Evolutionary conservation across 2,329 filamentous ascomycete species (phyloP).

Genomic region (Trichophyton simii): DNA sequence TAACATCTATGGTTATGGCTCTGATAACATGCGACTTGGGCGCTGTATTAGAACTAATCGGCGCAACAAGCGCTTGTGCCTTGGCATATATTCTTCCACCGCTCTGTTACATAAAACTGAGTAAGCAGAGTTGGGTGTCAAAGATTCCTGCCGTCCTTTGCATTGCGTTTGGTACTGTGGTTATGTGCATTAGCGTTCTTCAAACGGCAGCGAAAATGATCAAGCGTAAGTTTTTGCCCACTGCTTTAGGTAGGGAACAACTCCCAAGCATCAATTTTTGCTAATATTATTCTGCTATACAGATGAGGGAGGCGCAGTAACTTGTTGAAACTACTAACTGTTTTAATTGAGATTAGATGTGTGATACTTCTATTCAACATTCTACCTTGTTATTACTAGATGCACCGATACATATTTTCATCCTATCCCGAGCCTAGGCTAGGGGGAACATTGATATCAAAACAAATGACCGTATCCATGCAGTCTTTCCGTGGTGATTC

Average conservation of each 20-base stretch:
- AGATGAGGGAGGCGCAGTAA: slow-evolving; percentile 26
- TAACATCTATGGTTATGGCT: slow-evolving; percentile 61
- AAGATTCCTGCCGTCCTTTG: slow-evolving; percentile 57
- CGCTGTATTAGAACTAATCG: slow-evolving; percentile 88
- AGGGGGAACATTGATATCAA: neutral
- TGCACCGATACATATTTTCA: neutral
- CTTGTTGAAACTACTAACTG: slow-evolving; percentile 16
- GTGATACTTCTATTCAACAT: neutral
- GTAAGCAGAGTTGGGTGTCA: slow-evolving; percentile 61
- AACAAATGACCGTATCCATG: neutral
- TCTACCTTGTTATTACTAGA: slow-evolving; percentile 4
- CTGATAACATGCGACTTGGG: slow-evolving; percentile 87
- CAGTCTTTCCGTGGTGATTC: neutral
- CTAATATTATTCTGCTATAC: slow-evolving; percentile 3
- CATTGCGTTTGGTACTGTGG: slow-evolving; percentile 63
- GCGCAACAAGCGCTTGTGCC: slow-evolving; percentile 84
- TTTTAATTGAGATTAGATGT: neutral
- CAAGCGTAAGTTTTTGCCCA: slow-evolving; percentile 22
- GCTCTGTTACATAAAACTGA: slow-evolving; percentile 87
- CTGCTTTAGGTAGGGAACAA: neutral
- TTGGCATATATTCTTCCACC: slow-evolving; percentile 93
- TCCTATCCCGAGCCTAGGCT: neutral
- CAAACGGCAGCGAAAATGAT: slow-evolving; percentile 60
- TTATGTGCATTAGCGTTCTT: slow-evolving; percentile 69
- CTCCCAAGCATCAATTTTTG: neutral